Conservation (phyloP, 2,329 filamentous ascomycete species). For the Trichoderma semiorbis region DNA sequence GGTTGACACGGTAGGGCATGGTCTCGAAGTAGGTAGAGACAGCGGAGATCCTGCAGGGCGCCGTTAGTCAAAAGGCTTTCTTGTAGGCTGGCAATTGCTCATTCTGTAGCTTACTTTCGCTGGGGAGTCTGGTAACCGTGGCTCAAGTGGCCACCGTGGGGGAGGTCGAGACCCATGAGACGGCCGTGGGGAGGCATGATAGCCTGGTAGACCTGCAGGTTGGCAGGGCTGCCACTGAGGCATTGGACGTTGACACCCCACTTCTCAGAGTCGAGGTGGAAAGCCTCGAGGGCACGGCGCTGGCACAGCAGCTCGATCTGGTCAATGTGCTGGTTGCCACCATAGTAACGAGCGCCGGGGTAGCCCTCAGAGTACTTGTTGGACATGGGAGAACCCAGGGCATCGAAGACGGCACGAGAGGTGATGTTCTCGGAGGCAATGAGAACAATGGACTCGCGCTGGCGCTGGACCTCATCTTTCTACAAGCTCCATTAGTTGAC, state of each 20-base stretch:
- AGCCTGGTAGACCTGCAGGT: constrained; percentile 96
- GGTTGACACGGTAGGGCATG: constrained; percentile 88
- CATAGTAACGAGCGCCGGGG: constrained; percentile 97
- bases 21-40: constrained; percentile 99
- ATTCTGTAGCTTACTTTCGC: constrained; percentile 65
- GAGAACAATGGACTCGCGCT: constrained; percentile 96
- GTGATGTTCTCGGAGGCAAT: constrained; percentile 99
- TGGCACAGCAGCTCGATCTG: constrained; percentile 94
- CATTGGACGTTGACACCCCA: constrained; percentile 99
- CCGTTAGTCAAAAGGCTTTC: neutral
- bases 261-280: constrained; percentile 79
- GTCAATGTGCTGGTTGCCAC: constrained; percentile 98
- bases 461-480: constrained; percentile 92
- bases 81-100: neutral
- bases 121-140: constrained; percentile 97
- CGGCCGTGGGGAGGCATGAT: constrained; percentile 94
- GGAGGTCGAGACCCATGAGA: constrained; percentile 93
- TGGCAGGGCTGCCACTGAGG: constrained; percentile 88
- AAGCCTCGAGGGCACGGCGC: constrained; percentile 85
- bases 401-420: constrained; percentile 95
- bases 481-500: constrained; percentile 34
- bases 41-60: constrained; percentile 71
- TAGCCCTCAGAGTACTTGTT: constrained; percentile 99
- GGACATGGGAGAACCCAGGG: constrained; percentile 88
- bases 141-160: constrained; percentile 89